A percentile compares a stretch with the other conserved stretches of the same genome.
Evolutionary conservation across 352 stramenopile genomes (phyloP).

Genomic region (Phytophthora kernoviae): DNA sequence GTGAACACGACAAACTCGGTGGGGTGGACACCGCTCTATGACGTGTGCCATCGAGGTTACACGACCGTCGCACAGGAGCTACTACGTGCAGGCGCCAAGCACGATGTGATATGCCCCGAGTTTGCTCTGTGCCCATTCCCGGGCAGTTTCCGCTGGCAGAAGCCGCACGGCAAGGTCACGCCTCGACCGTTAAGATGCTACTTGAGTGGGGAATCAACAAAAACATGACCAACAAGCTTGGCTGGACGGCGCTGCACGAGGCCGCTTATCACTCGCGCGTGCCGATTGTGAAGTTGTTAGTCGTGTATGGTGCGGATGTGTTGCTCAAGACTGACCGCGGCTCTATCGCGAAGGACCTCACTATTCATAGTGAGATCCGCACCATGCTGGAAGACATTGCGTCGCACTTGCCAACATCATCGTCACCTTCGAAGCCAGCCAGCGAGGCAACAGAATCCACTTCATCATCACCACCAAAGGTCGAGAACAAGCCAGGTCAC

Average conservation of each 20-base stretch:
- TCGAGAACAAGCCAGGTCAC: slow-evolving; percentile 39
- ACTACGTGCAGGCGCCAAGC: slow-evolving; percentile 64
- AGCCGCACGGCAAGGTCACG: slow-evolving; percentile 69
- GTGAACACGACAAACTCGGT: slow-evolving; percentile 78
- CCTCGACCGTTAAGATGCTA: slow-evolving; percentile 68
- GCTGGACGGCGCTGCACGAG: slow-evolving; percentile 84
- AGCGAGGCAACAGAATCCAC: slow-evolving; percentile 14
- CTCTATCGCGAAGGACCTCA: slow-evolving; percentile 72
- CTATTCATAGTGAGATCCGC: slow-evolving; percentile 80
- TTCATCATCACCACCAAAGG: slow-evolving; percentile 31
- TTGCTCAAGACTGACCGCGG: slow-evolving; percentile 68
- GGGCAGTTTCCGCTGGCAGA: slow-evolving; percentile 67
- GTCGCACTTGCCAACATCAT: slow-evolving; percentile 33
- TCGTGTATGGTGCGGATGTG: slow-evolving; percentile 81
- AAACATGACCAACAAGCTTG: slow-evolving; percentile 72
- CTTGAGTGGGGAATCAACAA: slow-evolving; percentile 84
- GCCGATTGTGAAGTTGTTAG: slow-evolving; percentile 70
- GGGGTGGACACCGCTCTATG: slow-evolving; percentile 76
- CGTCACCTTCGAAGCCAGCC: slow-evolving; percentile 19
- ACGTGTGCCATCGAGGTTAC: slow-evolving; percentile 80
- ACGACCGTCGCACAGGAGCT: slow-evolving; percentile 61
- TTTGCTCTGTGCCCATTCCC: slow-evolving; percentile 82
- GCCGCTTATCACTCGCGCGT: slow-evolving; percentile 81
- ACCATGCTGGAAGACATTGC: slow-evolving; percentile 77
- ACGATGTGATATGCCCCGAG: slow-evolving; percentile 74